Conservation (phyloP, 306 rosid genomes). For the Cyamopsis tetragonoloba region DNA sequence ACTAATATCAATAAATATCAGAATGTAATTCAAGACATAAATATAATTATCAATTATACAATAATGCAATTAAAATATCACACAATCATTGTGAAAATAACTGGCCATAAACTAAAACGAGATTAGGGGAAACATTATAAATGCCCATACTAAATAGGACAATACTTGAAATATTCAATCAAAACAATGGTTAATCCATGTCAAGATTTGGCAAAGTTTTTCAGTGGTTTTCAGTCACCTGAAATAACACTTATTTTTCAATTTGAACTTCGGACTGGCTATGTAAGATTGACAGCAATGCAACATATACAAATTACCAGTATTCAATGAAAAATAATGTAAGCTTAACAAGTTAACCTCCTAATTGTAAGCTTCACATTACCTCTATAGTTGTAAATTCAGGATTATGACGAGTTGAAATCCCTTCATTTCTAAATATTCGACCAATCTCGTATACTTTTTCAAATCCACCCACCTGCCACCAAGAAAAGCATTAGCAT, state of each 20-base stretch:
- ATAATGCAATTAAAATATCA: constrained; percentile 16
- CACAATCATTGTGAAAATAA: neutral
- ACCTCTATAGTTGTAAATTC: constrained; percentile 99
- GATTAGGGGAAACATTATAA: constrained; percentile 6
- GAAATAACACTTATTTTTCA: constrained; percentile 1
- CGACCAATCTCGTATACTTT: constrained; percentile 95
- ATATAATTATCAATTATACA: constrained; percentile 1
- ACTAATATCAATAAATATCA: constrained; percentile 46
- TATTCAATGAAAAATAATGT: neutral
- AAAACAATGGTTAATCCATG: constrained; percentile 1
- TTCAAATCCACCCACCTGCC: constrained; percentile 96
- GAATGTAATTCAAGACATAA: constrained; percentile 28
- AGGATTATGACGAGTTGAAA: constrained; percentile 97
- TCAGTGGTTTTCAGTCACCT: neutral
- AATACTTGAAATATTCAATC: neutral
- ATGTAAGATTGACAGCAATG: neutral
- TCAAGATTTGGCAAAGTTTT: constrained; percentile 7
- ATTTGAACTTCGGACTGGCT: neutral
- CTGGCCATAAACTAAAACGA: neutral
- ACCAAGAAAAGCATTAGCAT: constrained; percentile 18
- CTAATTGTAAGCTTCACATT: constrained; percentile 8
- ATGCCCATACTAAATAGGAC: neutral
- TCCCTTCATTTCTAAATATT: constrained; percentile 96
- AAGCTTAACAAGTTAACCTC: neutral
- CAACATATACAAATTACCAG: constrained; percentile 8